Evolutionary conservation across 345 rosid genomes (phyloP), one percentile per base, ranked within the genome.

Genomic region (Salix koriyanagi): DNA sequence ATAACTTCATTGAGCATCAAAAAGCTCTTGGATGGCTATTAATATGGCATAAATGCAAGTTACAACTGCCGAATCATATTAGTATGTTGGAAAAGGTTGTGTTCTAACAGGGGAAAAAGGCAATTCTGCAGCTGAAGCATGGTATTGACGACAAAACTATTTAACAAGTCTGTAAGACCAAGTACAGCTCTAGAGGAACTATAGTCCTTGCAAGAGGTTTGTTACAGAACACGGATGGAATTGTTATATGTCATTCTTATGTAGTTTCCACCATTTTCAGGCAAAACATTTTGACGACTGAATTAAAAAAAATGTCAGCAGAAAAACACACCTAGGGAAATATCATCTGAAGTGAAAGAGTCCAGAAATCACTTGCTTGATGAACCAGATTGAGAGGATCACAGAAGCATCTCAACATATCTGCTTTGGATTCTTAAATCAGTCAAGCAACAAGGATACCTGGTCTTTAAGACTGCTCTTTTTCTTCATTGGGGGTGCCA

Each of bases 401-500:
- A 46, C 41, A 30, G 56, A 8, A 34, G n/a, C 36, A 7, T 58
- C 75, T 72, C 10, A 26, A 1, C n/a, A 25, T 36, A 23, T 39
- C 18, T 19, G 39, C 74, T 69, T 41, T 13, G 12, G 41, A 41
- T 21, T 44, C 69, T 67, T 21, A 26, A 64, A 56, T 83, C 80
- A 86, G 60, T 85, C 85, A 65, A 88, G 81, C 30, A 83, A 79
- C 76, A 81, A 50, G 69, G 88, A 84, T n/a, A 88, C 85, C 83
- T 85, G 84, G 75, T 87, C 85, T 78, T 82, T 86, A 32, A 90
- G 86, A 74, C 88, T 86, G 79, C 83, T 78, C 79, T 82, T 88
- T 83, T 83, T 87, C 82, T 86, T 90, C 48, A 48, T 26, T 6
- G 65, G 56, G 19, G 81, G 77, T 10, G 70, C 72, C 10, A 70